Base-by-base conservation (phyloP, 2,329 filamentous ascomycete genomes). In the Aspergillus felis region DNA sequence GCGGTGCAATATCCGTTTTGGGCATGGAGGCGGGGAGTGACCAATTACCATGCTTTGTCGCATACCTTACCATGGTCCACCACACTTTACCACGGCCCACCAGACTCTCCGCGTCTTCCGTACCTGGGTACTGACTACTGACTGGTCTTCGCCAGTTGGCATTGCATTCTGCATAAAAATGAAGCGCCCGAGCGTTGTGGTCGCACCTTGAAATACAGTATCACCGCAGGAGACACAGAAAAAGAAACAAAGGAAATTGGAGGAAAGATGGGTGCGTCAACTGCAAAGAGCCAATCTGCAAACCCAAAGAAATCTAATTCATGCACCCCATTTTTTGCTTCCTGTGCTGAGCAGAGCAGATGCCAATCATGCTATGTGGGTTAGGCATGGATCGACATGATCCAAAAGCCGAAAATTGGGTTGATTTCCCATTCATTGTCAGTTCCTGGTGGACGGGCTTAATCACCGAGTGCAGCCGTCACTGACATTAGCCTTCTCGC, bases 261-360 rank as follows among this genome's bases (percentile, higher is more conserved):
- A 32, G 28, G 10, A 9, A 29, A 29, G 46, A 47, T 44, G 53
- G 52, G n/a, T 22, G 28, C 28, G 41, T 32, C 35, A 28, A 20
- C 32, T 17, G 32, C 6, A 38, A 35, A 14, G 3, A 17, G 32
- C 32, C 32, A 38, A 38, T 5, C 32, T 17, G 14, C 25, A 20
- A 53, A 50, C 20, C 49, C 42, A 41, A 17, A 25, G 24, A 58
- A 51, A 52, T 29, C 24, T 17, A 7, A 46, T 27, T 17, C 27
- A 57, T 56, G 35, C 38, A 50, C 51, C 22, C 50, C 60, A 35
- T 3, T n/a, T 35, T 20, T 42, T 35, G 57, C 51, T 28, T 54
- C 47, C 47, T 17, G 49, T 28, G 27, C 27, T 28, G 7, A 28
- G 7, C 27, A 28, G 28, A 29, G 32, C 14, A 35, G 32, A 17